Evolutionary conservation across 257 asterid genomes (phyloP).

Genomic region (Jacaranda copaia): DNA sequence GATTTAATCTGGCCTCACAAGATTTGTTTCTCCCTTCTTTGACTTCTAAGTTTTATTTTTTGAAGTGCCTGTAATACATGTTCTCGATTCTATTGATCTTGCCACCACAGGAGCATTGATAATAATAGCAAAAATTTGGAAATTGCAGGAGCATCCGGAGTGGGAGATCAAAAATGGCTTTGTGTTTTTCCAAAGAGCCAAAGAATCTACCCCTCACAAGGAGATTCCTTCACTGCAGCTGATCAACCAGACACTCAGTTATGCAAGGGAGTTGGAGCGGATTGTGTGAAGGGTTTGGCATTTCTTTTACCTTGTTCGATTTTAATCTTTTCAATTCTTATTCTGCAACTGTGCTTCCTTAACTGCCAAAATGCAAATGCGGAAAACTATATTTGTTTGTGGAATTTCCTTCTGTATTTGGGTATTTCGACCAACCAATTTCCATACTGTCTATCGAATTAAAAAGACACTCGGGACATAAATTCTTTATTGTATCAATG

Average conservation of each 20-base stretch:
- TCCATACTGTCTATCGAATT: not conserved
- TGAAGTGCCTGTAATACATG: not conserved
- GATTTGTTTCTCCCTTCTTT: not conserved
- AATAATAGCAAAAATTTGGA: not conserved
- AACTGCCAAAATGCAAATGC: not conserved
- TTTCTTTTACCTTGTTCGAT: not conserved
- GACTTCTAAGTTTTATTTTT: not conserved
- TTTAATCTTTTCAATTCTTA: not conserved
- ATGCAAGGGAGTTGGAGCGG: constrained; percentile 92
- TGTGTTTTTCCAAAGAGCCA: constrained; percentile 75
- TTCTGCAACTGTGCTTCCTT: constrained; percentile 11
- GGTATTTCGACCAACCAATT: not conserved
- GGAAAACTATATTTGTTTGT: not conserved
- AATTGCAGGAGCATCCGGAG: constrained; percentile 87
- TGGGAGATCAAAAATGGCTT: constrained; percentile 79
- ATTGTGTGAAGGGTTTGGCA: constrained; percentile 32
- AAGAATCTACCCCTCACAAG: constrained; percentile 82
- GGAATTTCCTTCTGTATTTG: not conserved
- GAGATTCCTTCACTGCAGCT: constrained; percentile 95
- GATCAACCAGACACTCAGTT: constrained; percentile 94
- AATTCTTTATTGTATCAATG: not conserved
- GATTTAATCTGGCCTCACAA: not conserved
- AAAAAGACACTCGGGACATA: not conserved
- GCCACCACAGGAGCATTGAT: not conserved
- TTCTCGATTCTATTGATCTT: not conserved